Conservation (phyloP, 768 basidiomycete species). For the Leccinum sublutescens region DNA sequence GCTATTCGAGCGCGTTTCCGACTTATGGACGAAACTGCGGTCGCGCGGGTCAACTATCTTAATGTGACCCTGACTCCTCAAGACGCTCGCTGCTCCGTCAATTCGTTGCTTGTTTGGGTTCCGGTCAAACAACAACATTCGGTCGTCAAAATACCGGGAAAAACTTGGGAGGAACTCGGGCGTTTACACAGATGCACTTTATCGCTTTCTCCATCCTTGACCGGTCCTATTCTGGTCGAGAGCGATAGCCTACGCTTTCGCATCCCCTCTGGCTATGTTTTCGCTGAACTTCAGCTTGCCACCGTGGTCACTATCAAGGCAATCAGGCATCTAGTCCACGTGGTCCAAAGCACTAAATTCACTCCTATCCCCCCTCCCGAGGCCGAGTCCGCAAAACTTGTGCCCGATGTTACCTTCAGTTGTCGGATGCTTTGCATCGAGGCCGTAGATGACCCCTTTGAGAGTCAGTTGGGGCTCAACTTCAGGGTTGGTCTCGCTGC, state of each 20-base stretch:
- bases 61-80: constrained; percentile 18
- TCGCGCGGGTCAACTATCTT: constrained; percentile 35
- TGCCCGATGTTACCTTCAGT: constrained; percentile 61
- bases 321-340: constrained; percentile 61
- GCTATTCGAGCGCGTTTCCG: constrained; percentile 47
- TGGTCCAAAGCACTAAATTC: constrained; percentile 53
- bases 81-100: constrained; percentile 35
- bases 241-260: constrained; percentile 70
- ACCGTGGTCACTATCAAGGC: constrained; percentile 67
- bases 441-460: constrained; percentile 82
- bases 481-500: constrained; percentile 73
- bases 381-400: constrained; percentile 67
- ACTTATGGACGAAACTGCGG: constrained; percentile 49
- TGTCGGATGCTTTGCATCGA: constrained; percentile 70
- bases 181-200: constrained; percentile 54
- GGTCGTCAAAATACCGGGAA: constrained; percentile 32
- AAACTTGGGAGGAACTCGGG: constrained; percentile 74
- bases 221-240: constrained; percentile 46
- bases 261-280: constrained; percentile 75
- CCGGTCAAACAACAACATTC: constrained; percentile 42
- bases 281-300: constrained; percentile 77
- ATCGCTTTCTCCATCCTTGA: constrained; percentile 32
- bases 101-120: constrained; percentile 55
- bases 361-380: constrained; percentile 57
- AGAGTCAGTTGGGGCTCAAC: constrained; percentile 71